Base-by-base conservation (phyloP, 495 filamentous ascomycete species). In the Gamarada debralockiae region DNA sequence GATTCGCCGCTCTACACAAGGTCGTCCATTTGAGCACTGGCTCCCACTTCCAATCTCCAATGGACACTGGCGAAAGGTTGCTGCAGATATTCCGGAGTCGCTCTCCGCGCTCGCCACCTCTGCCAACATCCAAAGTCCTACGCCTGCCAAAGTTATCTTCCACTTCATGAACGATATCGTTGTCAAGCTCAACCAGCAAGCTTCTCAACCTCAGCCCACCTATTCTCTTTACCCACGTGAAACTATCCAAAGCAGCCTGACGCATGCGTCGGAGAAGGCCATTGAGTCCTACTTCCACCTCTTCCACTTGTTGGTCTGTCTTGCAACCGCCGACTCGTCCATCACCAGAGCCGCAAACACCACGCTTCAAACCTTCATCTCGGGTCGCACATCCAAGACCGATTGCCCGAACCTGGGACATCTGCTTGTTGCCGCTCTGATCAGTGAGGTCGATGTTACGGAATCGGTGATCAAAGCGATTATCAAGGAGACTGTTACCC, bases 251-350 rank as follows among this genome's bases (percentile, higher is more conserved):
- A 73, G 70, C 43, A 72, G 69, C 3, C 66, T 78, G 22, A 70
- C 59, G 0, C 72, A 75, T 29, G 74, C 74, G 0, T 74, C 71
- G 0, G 76, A 78, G 50, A 78, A 76, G 58, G 76, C 75, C 2
- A 73, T 79, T 7, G 72, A 78, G 49, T 70, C 71, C 0, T 78
- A 79, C 63, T 78, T 79, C 55, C 72, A 74, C 39, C 70, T 78
- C 23, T 77, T 75, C 59, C 76, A 78, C 57, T 59, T 80, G 0
- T 65, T 80, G 3, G 62, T 80, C 17, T 77, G 73, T 56, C 59
- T 65, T 13, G 67, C 63, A 17, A 47, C 53, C 14, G 45, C 47
- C 8, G 8, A 60, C 6, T 20, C 27, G 0, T 17, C 42, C 4
- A 57, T 72, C 27, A 66, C 69, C 12, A 9, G 38, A 6, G 20